phyloP scores from a whole-genome alignment of 2,329 filamentous ascomycete species.

The Penicillium sp. region DNA sequence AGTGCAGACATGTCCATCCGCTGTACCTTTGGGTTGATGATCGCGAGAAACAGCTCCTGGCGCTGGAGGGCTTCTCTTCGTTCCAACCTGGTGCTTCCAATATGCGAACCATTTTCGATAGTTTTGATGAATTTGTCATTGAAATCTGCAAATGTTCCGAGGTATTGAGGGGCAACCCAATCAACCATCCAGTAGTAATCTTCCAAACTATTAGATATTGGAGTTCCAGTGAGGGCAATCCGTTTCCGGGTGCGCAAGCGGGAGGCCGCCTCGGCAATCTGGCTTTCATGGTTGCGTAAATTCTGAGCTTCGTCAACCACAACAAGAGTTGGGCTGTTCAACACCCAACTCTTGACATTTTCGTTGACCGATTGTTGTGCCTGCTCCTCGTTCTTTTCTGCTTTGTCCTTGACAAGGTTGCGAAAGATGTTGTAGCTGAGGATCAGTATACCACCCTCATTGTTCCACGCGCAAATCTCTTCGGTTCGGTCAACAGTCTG shows the following conservation, averaged over 20 bases:
- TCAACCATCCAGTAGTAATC: constrained; percentile 88
- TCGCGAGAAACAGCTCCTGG: constrained; percentile 68
- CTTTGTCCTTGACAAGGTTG: not conserved
- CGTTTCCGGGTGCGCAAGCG: constrained; percentile 67
- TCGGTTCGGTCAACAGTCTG: constrained; percentile 33
- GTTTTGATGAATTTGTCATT: constrained; percentile 66
- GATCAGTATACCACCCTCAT: constrained; percentile 69
- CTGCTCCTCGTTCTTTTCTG: constrained; percentile 33
- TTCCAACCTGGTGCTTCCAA: constrained; percentile 59
- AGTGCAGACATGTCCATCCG: constrained; percentile 70
- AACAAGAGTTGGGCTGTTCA: constrained; percentile 67
- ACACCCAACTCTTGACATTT: constrained; percentile 51
- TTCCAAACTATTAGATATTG: constrained; percentile 76
- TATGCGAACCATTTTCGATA: constrained; percentile 69
- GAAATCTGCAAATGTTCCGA: constrained; percentile 70
- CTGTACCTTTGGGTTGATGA: constrained; percentile 75
- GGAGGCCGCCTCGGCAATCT: constrained; percentile 55
- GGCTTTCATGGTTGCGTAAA: constrained; percentile 65
- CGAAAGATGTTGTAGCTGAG: constrained; percentile 72
- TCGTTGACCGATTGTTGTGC: constrained; percentile 24
- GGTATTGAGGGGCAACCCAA: constrained; percentile 78
- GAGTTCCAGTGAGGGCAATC: constrained; percentile 84
- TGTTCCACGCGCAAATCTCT: constrained; percentile 60
- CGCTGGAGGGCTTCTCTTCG: constrained; percentile 63
- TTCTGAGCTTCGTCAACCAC: constrained; percentile 83